Evolutionary conservation across 768 basidiomycete genomes (phyloP).

Genomic region (Lactarius tabidus): DNA sequence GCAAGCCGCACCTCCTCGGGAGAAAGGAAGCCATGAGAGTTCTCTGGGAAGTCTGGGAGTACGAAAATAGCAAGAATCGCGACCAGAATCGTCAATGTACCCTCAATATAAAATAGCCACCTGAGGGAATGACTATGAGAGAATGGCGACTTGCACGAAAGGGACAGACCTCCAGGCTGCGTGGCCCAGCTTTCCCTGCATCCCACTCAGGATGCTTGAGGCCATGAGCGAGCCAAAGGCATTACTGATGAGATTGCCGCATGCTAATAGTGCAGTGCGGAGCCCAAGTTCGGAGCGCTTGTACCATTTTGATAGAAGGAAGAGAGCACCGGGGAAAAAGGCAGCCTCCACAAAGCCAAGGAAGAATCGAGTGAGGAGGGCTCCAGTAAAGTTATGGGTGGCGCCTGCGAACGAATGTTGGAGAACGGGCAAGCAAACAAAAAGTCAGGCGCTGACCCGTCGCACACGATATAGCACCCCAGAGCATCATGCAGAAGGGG

Average conservation of each 20-base stretch:
- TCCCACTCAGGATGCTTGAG: slow-evolving; percentile 64
- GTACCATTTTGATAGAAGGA: slow-evolving; percentile 69
- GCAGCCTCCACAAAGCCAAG: slow-evolving; percentile 60
- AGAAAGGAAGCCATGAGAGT: slow-evolving; percentile 56
- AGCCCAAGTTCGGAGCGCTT: slow-evolving; percentile 65
- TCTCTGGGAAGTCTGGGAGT: slow-evolving; percentile 71
- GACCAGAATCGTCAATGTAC: slow-evolving; percentile 51
- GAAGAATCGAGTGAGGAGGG: slow-evolving; percentile 65
- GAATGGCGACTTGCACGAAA: slow-evolving; percentile 9
- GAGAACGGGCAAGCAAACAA: not conserved
- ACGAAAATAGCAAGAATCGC: slow-evolving; percentile 55
- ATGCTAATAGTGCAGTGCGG: slow-evolving; percentile 62
- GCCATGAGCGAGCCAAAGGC: slow-evolving; percentile 79
- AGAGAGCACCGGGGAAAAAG: slow-evolving; percentile 67
- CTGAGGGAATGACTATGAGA: slow-evolving; percentile 32
- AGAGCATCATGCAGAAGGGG: slow-evolving; percentile 61
- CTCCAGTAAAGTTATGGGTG: slow-evolving; percentile 47
- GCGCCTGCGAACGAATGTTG: slow-evolving; percentile 15
- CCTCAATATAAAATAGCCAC: slow-evolving; percentile 74
- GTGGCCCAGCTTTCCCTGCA: slow-evolving; percentile 65
- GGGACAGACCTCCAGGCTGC: slow-evolving; percentile 64
- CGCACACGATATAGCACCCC: slow-evolving; percentile 51
- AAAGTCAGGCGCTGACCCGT: slow-evolving; percentile 34
- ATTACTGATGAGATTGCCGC: slow-evolving; percentile 74
- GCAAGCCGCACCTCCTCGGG: slow-evolving; percentile 55